Percentiles rank a stretch among this genome's conserved stretches.
These are phyloP conservation scores for Fusarium graminum DNA, from an alignment of 2,329 filamentous ascomycete genomes.

Conservation along the genomic window DNA sequence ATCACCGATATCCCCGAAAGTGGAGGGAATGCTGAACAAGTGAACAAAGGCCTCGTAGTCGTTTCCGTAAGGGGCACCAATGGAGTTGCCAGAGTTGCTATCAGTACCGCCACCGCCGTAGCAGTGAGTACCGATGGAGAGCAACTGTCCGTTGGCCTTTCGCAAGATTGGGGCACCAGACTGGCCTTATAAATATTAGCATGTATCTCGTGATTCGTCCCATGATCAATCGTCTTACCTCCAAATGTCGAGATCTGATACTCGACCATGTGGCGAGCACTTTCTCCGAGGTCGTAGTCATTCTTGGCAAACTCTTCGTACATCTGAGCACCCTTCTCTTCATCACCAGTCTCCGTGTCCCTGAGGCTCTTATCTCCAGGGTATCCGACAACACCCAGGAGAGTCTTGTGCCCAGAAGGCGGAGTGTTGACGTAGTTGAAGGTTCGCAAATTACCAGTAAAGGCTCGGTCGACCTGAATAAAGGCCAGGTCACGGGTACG, in stretches of 20 bases:
- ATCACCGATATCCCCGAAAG: slow-evolving; percentile 4
- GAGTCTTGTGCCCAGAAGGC: neutral
- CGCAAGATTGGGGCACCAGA: slow-evolving; percentile 50
- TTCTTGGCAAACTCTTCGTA: slow-evolving; percentile 50
- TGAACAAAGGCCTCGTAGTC: slow-evolving; percentile 41
- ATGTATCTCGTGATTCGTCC: too few species aligned
- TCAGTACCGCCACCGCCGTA: slow-evolving; percentile 46
- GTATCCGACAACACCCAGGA: slow-evolving; percentile 53
- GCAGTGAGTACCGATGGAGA: slow-evolving; percentile 50
- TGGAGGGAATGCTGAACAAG: slow-evolving; percentile 19
- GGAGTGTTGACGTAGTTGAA: slow-evolving; percentile 45
- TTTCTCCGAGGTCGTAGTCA: slow-evolving; percentile 44
- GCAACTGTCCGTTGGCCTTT: slow-evolving; percentile 15
- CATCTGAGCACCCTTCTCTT: slow-evolving; percentile 51
- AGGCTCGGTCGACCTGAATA: slow-evolving; percentile 37
- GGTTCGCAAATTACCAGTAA: slow-evolving; percentile 41
- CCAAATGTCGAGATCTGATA: slow-evolving; percentile 51
- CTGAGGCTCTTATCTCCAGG: slow-evolving; percentile 48
- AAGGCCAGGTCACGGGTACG: slow-evolving; percentile 46
- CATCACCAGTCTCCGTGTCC: slow-evolving; percentile 7
- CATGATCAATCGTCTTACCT: slow-evolving; percentile 41
- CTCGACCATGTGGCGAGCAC: slow-evolving; percentile 49
- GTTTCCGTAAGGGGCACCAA: slow-evolving; percentile 43
- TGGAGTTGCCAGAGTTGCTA: slow-evolving; percentile 48
- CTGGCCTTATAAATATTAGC: slow-evolving; percentile 47